Base-by-base conservation (phyloP, 1,139 yeast genomes). In the Lodderomyces metapsilosis region DNA sequence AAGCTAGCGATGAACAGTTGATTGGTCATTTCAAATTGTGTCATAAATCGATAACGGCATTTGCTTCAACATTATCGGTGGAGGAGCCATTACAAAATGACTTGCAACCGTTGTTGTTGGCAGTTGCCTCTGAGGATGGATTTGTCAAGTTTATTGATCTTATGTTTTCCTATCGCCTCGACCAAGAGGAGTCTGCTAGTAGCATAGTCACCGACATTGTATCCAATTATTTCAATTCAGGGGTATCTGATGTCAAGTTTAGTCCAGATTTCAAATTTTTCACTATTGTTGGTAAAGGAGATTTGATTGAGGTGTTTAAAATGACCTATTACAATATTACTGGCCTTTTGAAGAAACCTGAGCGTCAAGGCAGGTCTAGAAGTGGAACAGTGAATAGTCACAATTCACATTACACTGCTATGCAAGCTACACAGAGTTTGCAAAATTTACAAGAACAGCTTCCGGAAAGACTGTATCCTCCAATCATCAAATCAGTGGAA, bases 121-220 rank as follows among this genome's bases (percentile, higher is more conserved):
- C 84, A 0, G 58, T 84, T 32, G 80, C 85, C 0, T 67, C 82
- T 5, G 84, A 79, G 49, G 91, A 84, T 56, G 95, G 92, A 1
- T 75, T 76, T 48, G 64, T 83, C 12, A 64, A 85, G 37, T 54
- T 85, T 22, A 61, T 86, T 34, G 85, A 84, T 55, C 57, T 81
- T 16, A 46, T 57, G 15, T 53, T 57, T 10, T 58, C 68, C 6
- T 52, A 49, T 38, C 38, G 38, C 5, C n/a, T 36, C 9, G 43
- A 44, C 13, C 63, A 60, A 20, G 61, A 61, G 10, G 57, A 55
- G 23, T 16, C 15, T 5, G 8, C 15, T 7, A 27, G 21, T 6
- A 30, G 22, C 12, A 43, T 67, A 1, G 54, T 84, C 4, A 67
- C 80, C 1, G 94, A 84, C 54, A 66, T 83, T 1, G 59, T 81